phyloP scores from a whole-genome alignment of 306 rosid genomes.

The Rubus parviflorus region DNA sequence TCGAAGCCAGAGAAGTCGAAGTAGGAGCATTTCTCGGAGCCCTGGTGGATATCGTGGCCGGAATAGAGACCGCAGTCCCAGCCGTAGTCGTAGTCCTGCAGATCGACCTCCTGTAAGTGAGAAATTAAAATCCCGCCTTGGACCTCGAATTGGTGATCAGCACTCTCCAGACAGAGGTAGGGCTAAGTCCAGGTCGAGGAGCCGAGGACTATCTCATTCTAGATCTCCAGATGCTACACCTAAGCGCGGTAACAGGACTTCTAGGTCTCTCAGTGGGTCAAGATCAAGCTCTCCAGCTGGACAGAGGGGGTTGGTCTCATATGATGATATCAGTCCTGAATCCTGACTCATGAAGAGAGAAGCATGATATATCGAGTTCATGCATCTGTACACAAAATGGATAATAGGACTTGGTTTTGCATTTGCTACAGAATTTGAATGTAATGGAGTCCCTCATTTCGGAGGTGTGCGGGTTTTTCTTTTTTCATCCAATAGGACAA shows the following conservation, averaged over 20 bases:
- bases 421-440: background rate
- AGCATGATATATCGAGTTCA: background rate
- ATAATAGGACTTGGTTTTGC: background rate
- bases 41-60: conserved; percentile 61
- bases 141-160: conserved; percentile 46
- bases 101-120: conserved; percentile 72
- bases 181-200: conserved; percentile 44
- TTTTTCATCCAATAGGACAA: background rate
- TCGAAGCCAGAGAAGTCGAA: conserved; percentile 61
- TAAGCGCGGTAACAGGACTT: conserved; percentile 34
- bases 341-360: conserved; percentile 27
- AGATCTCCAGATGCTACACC: conserved; percentile 62
- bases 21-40: conserved; percentile 72
- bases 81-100: conserved; percentile 57
- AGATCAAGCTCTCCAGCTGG: conserved; percentile 72
- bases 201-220: conserved; percentile 42
- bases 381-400: background rate
- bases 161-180: conserved; percentile 45
- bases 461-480: background rate
- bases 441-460: background rate
- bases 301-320: conserved; percentile 85
- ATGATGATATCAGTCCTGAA: conserved; percentile 68
- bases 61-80: conserved; percentile 46
- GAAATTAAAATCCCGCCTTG: conserved; percentile 78
- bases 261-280: conserved; percentile 63